Conservation (phyloP, 2,329 filamentous ascomycete species). For the Rutstroemia sp. region DNA sequence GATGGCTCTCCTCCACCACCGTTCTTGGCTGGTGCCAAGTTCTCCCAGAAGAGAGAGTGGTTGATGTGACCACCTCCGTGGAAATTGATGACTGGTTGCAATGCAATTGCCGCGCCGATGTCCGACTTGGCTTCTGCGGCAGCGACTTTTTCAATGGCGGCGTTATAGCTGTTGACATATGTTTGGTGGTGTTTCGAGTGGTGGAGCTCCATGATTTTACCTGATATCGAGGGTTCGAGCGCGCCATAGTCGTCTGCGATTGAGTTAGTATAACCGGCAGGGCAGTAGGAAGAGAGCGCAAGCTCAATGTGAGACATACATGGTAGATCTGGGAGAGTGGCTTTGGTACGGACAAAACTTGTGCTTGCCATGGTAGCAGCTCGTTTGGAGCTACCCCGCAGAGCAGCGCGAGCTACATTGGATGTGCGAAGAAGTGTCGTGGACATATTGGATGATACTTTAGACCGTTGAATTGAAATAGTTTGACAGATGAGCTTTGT, state of each 20-base stretch:
- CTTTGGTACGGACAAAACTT: constrained; percentile 79
- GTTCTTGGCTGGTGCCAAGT: constrained; percentile 58
- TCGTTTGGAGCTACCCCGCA: constrained; percentile 59
- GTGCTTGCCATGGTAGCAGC: constrained; percentile 61
- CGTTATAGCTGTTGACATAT: constrained; percentile 86
- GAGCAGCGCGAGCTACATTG: constrained; percentile 59
- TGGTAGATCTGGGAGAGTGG: constrained; percentile 81
- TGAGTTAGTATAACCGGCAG: not conserved
- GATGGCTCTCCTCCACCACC: constrained; percentile 53
- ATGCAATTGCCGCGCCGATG: constrained; percentile 43
- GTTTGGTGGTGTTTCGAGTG: constrained; percentile 92
- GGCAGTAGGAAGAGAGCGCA: not conserved
- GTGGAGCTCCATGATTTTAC: constrained; percentile 94
- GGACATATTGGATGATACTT: constrained; percentile 50
- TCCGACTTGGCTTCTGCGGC: constrained; percentile 47
- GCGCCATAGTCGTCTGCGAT: constrained; percentile 85
- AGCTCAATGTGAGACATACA: constrained; percentile 42
- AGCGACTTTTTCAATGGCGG: constrained; percentile 63
- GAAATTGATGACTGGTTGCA: constrained; percentile 56
- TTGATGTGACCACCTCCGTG: constrained; percentile 62
- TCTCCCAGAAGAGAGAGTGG: constrained; percentile 64
- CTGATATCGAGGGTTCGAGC: constrained; percentile 76
- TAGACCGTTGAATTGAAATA: constrained; percentile 12
- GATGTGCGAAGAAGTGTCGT: constrained; percentile 66
- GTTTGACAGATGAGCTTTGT: constrained; percentile 2